Percentiles rank a stretch among this genome's conserved stretches.
These are phyloP conservation scores for Penicillium palitans DNA, from an alignment of 2,329 filamentous ascomycete genomes.

Conservation along the genomic window DNA sequence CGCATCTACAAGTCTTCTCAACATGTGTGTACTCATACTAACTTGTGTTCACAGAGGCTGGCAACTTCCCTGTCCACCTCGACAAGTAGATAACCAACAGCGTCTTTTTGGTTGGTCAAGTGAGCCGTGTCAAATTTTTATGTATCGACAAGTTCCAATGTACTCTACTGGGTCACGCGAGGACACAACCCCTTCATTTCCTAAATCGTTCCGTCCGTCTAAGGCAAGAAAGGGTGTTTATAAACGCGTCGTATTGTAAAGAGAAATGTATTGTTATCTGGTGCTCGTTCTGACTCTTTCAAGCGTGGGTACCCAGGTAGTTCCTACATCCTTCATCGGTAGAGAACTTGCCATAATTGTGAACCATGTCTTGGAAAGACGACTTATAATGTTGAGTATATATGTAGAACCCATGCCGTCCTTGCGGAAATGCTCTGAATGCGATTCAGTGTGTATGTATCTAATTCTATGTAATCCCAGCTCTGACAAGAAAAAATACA, in stretches of 20 bases:
- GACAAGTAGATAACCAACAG: constrained; percentile 43
- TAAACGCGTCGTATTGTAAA: constrained; percentile 32
- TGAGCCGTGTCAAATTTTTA: constrained; percentile 31
- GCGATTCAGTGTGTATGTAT: constrained; percentile 24
- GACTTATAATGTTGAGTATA: neutral
- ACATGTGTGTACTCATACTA: constrained; percentile 6
- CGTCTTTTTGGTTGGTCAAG: constrained; percentile 27
- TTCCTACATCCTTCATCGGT: neutral
- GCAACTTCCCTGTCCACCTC: constrained; percentile 56
- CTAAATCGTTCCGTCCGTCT: constrained; percentile 16
- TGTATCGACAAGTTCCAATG: constrained; percentile 39
- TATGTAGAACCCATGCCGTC: neutral
- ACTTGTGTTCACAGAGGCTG: constrained; percentile 47
- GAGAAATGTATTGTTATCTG: constrained; percentile 17
- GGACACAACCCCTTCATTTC: constrained; percentile 30
- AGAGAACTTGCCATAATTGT: neutral
- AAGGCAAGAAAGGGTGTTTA: constrained; percentile 32
- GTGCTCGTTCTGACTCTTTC: neutral
- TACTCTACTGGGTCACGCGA: constrained; percentile 41
- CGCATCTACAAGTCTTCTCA: constrained; percentile 38
- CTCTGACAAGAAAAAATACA: constrained; percentile 9
- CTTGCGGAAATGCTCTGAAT: constrained; percentile 20
- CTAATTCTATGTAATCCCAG: constrained; percentile 26
- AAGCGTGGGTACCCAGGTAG: neutral
- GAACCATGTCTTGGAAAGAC: neutral